A percentile compares a stretch with the other conserved stretches of the same genome.
Evolutionary conservation across 2,329 filamentous ascomycete species (phyloP).

Genomic region (Cryphonectria radicalis): DNA sequence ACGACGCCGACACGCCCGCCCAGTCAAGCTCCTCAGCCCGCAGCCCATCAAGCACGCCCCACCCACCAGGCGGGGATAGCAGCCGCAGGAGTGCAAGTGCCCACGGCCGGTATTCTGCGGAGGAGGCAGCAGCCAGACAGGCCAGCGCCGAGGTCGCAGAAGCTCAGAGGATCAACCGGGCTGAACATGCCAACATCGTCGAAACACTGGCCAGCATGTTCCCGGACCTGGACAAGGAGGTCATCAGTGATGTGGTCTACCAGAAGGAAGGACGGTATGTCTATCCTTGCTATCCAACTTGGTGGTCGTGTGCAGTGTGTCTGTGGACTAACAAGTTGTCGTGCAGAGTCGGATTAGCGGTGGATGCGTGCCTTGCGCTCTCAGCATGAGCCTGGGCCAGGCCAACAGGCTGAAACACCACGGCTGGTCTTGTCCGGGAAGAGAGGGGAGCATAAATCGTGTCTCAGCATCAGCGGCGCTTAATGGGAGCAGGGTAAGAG

Average conservation of each 20-base stretch:
- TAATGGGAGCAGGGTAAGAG: not conserved
- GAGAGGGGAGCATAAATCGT: too few species aligned
- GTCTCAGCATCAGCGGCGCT: conserved; percentile 15
- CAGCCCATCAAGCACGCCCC: conserved; percentile 43
- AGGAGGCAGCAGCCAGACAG: conserved; percentile 88
- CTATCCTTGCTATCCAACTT: not conserved
- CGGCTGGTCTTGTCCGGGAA: not conserved
- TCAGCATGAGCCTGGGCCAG: conserved; percentile 42
- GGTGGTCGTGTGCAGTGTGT: not conserved
- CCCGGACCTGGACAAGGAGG: conserved; percentile 87
- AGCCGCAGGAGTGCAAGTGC: conserved; percentile 37
- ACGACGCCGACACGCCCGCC: conserved; percentile 45
- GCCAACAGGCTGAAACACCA: not conserved
- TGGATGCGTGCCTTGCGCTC: conserved; percentile 81
- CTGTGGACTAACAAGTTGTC: not conserved
- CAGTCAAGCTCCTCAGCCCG: conserved; percentile 41
- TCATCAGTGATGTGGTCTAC: conserved; percentile 96
- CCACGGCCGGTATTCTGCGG: conserved; percentile 63
- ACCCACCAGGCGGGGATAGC: conserved; percentile 39
- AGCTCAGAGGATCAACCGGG: conserved; percentile 77
- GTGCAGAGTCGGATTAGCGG: conserved; percentile 76
- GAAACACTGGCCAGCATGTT: conserved; percentile 97
- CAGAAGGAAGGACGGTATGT: conserved; percentile 91
- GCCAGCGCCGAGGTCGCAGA: conserved; percentile 89
- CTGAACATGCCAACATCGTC: conserved; percentile 88